Evolutionary conservation across 2,329 filamentous ascomycete genomes (phyloP).

Genomic region (Neofusicoccum cordaticola): DNA sequence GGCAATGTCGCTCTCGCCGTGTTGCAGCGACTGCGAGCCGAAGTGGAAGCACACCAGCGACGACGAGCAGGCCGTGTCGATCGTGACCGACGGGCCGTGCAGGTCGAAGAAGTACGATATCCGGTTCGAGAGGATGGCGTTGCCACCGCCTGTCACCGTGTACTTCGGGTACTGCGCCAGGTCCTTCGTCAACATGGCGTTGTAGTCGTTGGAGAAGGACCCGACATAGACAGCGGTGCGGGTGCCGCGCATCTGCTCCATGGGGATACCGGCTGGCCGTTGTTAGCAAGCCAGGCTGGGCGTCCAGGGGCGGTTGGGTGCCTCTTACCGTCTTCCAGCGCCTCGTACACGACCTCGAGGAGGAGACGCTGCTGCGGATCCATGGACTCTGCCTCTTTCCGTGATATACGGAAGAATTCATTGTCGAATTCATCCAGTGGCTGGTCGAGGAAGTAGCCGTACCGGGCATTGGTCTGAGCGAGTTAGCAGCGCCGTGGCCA

Average conservation of each 20-base stretch:
- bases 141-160: slow-evolving; percentile 23
- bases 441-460: slow-evolving; percentile 19
- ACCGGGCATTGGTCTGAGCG: background rate
- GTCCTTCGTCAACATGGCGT: slow-evolving; percentile 12
- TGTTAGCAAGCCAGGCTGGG: background rate
- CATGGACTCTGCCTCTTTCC: slow-evolving; percentile 19
- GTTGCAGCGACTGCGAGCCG: slow-evolving; percentile 25
- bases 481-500: background rate
- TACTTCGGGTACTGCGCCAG: background rate
- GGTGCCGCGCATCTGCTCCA: slow-evolving; percentile 19
- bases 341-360: slow-evolving; percentile 22
- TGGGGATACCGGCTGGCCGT: slow-evolving; percentile 13
- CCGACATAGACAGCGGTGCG: slow-evolving; percentile 28
- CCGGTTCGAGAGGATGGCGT: slow-evolving; percentile 30
- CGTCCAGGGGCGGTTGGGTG: background rate
- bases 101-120: slow-evolving; percentile 31
- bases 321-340: slow-evolving; percentile 20
- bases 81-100: slow-evolving; percentile 28
- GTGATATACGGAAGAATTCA: slow-evolving; percentile 21
- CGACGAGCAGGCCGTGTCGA: slow-evolving; percentile 34
- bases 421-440: slow-evolving; percentile 20
- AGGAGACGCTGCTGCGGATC: slow-evolving; percentile 22
- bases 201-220: slow-evolving; percentile 24
- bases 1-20: slow-evolving; percentile 17
- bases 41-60: slow-evolving; percentile 27